A percentile compares a stretch with the other conserved stretches of the same genome.
phyloP scores from a whole-genome alignment of 495 filamentous ascomycete species.

The Xylaria sp. region DNA sequence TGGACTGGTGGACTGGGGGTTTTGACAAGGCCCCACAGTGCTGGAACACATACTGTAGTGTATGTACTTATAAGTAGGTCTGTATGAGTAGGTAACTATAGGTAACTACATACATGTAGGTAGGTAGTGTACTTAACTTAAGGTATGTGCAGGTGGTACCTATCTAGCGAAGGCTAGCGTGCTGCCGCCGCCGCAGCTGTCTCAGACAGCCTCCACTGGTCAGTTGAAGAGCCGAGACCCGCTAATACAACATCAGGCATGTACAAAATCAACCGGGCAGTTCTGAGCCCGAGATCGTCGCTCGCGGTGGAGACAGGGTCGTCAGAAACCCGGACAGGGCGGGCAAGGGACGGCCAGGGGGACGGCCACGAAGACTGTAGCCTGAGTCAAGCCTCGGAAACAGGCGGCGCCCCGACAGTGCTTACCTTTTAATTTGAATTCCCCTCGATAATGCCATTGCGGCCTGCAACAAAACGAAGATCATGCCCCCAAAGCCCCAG shows the following conservation, averaged over 20 bases:
- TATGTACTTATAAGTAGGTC: too few species aligned
- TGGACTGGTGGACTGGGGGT: too few species aligned
- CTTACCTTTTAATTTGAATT: constrained; percentile 8
- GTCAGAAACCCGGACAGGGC: background rate
- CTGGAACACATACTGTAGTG: constrained; percentile 5
- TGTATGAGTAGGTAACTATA: too few species aligned
- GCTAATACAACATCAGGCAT: constrained; percentile 5
- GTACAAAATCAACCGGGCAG: constrained; percentile 4
- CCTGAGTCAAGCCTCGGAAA: background rate
- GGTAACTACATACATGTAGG: constrained; percentile 1
- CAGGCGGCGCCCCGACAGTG: background rate
- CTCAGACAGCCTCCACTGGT: background rate
- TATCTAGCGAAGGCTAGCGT: too few species aligned
- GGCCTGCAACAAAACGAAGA: background rate
- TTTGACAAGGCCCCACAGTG: background rate
- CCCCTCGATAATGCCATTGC: background rate
- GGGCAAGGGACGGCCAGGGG: background rate
- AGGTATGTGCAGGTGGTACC: too few species aligned
- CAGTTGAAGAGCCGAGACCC: constrained; percentile 14
- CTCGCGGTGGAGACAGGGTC: background rate
- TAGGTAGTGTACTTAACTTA: too few species aligned
- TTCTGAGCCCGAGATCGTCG: constrained; percentile 19
- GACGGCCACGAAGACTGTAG: too few species aligned
- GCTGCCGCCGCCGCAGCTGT: background rate
- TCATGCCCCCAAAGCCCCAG: background rate